These are phyloP conservation scores for Carex parvula DNA, from an alignment of 176 grass and related monocot genomes.

Conservation along the genomic window DNA sequence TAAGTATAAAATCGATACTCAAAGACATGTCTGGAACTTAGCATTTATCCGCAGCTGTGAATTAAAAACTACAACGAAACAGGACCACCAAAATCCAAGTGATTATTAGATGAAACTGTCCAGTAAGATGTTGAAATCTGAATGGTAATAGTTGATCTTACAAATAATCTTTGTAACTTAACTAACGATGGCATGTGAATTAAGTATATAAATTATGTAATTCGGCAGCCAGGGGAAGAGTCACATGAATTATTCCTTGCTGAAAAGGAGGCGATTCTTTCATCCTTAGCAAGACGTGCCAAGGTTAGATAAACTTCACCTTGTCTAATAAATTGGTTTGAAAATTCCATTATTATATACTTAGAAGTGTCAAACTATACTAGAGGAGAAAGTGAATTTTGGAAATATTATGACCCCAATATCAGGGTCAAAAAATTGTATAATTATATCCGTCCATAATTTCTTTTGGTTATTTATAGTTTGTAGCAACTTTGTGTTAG, in stretches of 20 bases:
- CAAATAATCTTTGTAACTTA: background rate
- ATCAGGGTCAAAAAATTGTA: background rate
- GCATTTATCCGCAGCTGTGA: background rate
- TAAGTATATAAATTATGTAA: background rate
- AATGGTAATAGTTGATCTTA: background rate
- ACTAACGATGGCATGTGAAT: background rate
- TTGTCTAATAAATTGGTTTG: background rate
- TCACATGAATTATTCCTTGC: slow-evolving; percentile 39
- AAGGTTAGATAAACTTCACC: slow-evolving; percentile 34
- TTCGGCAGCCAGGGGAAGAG: slow-evolving; percentile 50
- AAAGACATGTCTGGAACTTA: background rate
- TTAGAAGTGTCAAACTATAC: background rate
- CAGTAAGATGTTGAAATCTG: background rate
- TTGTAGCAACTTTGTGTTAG: too few relatives aligned
- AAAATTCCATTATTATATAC: background rate
- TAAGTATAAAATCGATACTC: background rate
- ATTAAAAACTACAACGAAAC: background rate
- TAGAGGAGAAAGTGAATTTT: background rate
- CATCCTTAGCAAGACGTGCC: slow-evolving; percentile 44
- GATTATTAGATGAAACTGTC: background rate
- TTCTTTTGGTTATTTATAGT: background rate
- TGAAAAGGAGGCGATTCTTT: slow-evolving; percentile 48
- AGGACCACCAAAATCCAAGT: background rate
- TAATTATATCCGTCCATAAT: background rate
- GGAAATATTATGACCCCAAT: background rate